Base-by-base conservation (phyloP, 2,329 filamentous ascomycete genomes). In the Fusarium sp. region DNA sequence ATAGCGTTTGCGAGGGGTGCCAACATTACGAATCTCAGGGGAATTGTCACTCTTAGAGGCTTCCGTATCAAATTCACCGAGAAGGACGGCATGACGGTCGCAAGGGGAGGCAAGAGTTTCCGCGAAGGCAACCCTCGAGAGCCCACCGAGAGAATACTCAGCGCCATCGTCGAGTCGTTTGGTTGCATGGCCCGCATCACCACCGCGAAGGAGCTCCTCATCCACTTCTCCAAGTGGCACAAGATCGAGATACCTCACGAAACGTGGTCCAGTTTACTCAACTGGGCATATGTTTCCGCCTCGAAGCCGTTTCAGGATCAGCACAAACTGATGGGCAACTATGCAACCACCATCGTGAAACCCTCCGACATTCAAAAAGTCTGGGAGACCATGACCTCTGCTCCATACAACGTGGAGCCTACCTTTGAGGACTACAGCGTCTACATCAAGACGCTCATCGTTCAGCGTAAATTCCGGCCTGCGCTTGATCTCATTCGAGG, bases 91-190 rank as follows among this genome's bases (percentile, higher is more conserved):
- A 72, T 78, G 1, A 67, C 77, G 11, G 20, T 69, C 9, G 69
- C 85, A 45, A 71, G 66, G 2, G 83, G 79, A 18, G 82, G 84
- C n/a, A 83, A 78, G 34, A 76, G 78, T 2, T 86, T 89, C 50
- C 79, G 84, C 1, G 76, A 74, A 1, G 84, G 85, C 31, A 91
- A 89, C 1, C 87, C 89, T 9, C 80, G 92, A 35, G 83, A 85
- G 60, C 93, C 94, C 3, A 90, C 88, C 0, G 71, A 80, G 9
- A 83, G 84, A 3, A 84, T 95, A 1, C 85, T 96, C 24, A 85
- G 89, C 64, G 88, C 91, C 10, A 83, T 95, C n/a, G 91, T 92
- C 7, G 91, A 94, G 78, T 85, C 87, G 1, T 93, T 92, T 71
- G 89, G 92, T n/a, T 87, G 86, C 70, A 93, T 92, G 80, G 91